A percentile compares a stretch with the other conserved stretches of the same genome.
Evolutionary conservation across 345 rosid species (phyloP).

Genomic region (Salix viminalis): DNA sequence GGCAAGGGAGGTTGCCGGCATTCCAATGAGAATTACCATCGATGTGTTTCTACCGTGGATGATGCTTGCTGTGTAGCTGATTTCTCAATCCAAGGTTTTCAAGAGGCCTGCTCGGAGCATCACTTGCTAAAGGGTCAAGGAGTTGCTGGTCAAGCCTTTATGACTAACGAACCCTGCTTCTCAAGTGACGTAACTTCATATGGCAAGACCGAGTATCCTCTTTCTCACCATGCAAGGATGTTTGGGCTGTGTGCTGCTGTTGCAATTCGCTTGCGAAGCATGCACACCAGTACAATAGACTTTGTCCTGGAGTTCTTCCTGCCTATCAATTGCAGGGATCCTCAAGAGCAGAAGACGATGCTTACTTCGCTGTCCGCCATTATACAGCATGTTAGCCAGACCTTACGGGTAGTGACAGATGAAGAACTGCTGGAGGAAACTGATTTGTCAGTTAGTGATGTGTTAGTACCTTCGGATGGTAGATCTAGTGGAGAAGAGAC

Average conservation of each 20-base stretch:
- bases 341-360: conserved; percentile 61
- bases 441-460: conserved; percentile 33
- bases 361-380: conserved; percentile 60
- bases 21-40: conserved; percentile 60
- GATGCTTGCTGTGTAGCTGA: conserved; percentile 64
- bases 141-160: conserved; percentile 75
- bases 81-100: conserved; percentile 52
- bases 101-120: conserved; percentile 90
- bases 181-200: conserved; percentile 55
- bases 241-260: conserved; percentile 72
- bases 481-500: conserved; percentile 33
- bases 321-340: conserved; percentile 60
- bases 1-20: conserved; percentile 79
- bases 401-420: conserved; percentile 67
- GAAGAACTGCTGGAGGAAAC: conserved; percentile 63
- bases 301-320: conserved; percentile 92
- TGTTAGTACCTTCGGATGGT: conserved; percentile 24
- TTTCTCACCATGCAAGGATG: conserved; percentile 91
- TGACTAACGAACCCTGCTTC: conserved; percentile 90
- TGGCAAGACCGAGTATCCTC: conserved; percentile 73
- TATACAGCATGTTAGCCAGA: conserved; percentile 65
- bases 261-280: conserved; percentile 74
- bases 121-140: conserved; percentile 94
- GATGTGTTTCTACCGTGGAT: conserved; percentile 77
- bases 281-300: conserved; percentile 60